Base-by-base conservation (phyloP, 2,329 filamentous ascomycete species). In the Fusarium guadeloupense region DNA sequence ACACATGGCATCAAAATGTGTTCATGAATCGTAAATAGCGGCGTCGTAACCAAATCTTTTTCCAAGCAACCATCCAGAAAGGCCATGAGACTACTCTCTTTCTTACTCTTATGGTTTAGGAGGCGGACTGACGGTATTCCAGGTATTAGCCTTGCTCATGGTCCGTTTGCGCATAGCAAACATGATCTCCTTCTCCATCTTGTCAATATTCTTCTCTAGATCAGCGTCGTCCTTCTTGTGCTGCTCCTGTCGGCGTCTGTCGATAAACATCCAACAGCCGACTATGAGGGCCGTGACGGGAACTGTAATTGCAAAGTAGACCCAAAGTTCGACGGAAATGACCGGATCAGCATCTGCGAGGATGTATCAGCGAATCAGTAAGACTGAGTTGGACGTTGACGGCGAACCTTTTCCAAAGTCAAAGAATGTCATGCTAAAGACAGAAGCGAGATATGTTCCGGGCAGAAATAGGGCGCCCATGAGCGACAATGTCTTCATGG, bases 371-470 rank as follows among this genome's bases (percentile, higher is more conserved):
- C 6, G 31, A 13, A 9, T 26, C 16, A 7, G 19, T 12, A 10
- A 31, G 7, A 16, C 13, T 4, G 19, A 38, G 12, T 10, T 12
- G 5, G 13, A 8, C 12, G 6, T n/a, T 21, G 10, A 26, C 33
- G 17, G 40, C 73, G 59, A 70, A 79, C 80, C 74, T 33, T 77
- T 74, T 61, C 81, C 81, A 64, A 87, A 88, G 73, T 88, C 81
- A 76, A 89, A 89, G 70, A 89, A 89, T 0, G 84, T 85, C 85
- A 88, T 89, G 76, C 81, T 83, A 65, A 89, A 89, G 20, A 89
- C 77, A 1, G 86, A 88, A 9, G 86, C 81, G 16, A 89, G 78
- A 62, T 83, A 87, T 1, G 85, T 87, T 3, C 85, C 85, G 0
- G 86, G 86, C 6, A 89, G 76, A 66, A 89, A 89, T 34, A 89